Evolutionary conservation across 768 basidiomycete species (phyloP), one percentile per base, ranked within the genome.

Genomic region (Rhodosporidiobolus sp.): DNA sequence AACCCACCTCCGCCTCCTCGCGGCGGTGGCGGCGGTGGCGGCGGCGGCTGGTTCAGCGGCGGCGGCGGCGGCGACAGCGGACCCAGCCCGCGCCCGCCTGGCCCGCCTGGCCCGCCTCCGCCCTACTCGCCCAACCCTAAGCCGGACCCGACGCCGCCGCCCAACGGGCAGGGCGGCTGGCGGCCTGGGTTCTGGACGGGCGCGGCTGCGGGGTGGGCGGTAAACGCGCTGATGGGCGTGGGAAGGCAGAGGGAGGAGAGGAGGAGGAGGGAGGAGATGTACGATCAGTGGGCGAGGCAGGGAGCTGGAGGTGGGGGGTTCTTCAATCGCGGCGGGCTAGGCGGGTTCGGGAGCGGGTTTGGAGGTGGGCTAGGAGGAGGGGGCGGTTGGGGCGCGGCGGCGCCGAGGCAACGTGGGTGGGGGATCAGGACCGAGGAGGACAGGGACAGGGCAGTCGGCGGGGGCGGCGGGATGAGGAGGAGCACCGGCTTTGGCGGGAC

Each of bases 131-230:
- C 65, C 12, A 56, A 53, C 24, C 52, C 65, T 4, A 11, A 48
- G 17, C 2, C 56, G 22, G 14, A 24, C 14, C 16, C 17, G 14
- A 12, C 28, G 16, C 57, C 69, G 63, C 59, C 34, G 79, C 78
- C 34, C 81, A 81, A 66, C 43, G 35, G n/a, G 28, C 45, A 20
- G 46, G 32, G 35, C 53, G 82, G 83, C 45, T 88, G 87, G 86
- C 80, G 83, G 53, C 88, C 90, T 19, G 92, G 92, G 6, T 94
- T 95, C 79, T 94, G 88, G 90, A 88, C 90, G 3, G 93, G 93
- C 6, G 87, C 90, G 12, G 86, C 87, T 1, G 77, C 89, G 1
- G 94, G 91, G 12, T 89, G 63, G 63, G 66, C 60, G 3, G 65
- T 60, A 84, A 81, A 88, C 85, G 78, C 80, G 79, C 24, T 63